Evolutionary conservation across 495 filamentous ascomycete genomes (phyloP), one percentile per base, ranked within the genome.

Genomic region (Neurospora pannonica): DNA sequence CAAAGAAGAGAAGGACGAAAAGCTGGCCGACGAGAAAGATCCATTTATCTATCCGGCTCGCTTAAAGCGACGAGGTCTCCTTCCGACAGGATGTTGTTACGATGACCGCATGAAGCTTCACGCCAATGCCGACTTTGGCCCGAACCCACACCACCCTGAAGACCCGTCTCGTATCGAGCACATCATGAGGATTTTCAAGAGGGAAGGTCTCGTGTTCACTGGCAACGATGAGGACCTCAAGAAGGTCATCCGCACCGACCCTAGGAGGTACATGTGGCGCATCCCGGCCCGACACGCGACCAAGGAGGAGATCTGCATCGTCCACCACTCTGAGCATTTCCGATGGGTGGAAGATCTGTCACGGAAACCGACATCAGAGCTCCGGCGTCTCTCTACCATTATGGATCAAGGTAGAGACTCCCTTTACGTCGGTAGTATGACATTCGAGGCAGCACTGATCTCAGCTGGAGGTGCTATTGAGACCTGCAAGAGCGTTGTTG

Each of bases 391-490:
- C 19, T 89, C 87, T n/a, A 78, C 79, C 10, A 74, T 80, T 0
- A 81, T 93, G 74, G 90, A 92, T 74, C 85, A 88, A 42, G 86
- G 87, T 2, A 87, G 90, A 34, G 94, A 94, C 76, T 98, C 97
- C 0, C 88, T 99, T 13, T 99, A 99, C 76, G 92, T 97, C 75
- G 94, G 95, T 75, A 87, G 86, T 34, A 85, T 93, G 74, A 96
- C 94, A 0, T 97, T 91, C 78, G 84, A 87, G n/a, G 92, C 93
- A 40, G 90, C 95, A 0, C 82, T 91, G 17, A 85, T 99, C 34
- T 94, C 95, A 2, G 93, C 92, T n/a, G 96, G 96, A 46, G 96
- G 95, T 36, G 95, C 94, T 9, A 97, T 98, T 74, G 97, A 99
- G 80, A 97, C 94, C 1, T 97, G 94, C 81, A 87, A 93, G 76